Conservation (phyloP, 345 rosid species). For the Brassica carinata region DNA sequence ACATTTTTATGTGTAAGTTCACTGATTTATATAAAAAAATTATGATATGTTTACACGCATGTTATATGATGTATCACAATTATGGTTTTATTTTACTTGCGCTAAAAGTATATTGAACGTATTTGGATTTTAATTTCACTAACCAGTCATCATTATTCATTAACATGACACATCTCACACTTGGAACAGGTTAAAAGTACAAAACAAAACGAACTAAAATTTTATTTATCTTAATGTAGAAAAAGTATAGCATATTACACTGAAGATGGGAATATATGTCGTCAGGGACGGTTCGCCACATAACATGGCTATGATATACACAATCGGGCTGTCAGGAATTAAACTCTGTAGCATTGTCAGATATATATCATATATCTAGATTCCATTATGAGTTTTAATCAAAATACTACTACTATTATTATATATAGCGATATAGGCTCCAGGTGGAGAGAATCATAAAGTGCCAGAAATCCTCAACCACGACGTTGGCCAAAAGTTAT, state of each 20-base stretch:
- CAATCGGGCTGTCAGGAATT: slow-evolving; percentile 29
- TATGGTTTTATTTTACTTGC: not conserved
- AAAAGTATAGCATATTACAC: not conserved
- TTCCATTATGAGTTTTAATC: not conserved
- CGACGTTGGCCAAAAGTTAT: slow-evolving; percentile 39
- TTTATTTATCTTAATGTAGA: not conserved
- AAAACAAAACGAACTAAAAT: not conserved
- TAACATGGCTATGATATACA: slow-evolving; percentile 6
- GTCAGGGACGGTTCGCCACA: slow-evolving; percentile 3
- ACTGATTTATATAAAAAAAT: not conserved
- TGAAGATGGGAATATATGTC: slow-evolving; percentile 30
- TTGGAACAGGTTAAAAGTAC: slow-evolving; percentile 1
- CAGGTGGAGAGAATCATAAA: slow-evolving; percentile 38
- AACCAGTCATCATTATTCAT: not conserved
- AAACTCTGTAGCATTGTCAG: slow-evolving; percentile 11
- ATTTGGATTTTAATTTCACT: not conserved
- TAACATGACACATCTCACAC: slow-evolving; percentile 1
- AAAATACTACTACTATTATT: slow-evolving; percentile 5
- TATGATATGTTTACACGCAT: not conserved
- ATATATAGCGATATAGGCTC: slow-evolving; percentile 11
- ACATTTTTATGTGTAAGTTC: not conserved
- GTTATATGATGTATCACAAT: slow-evolving; percentile 4
- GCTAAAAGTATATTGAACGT: not conserved
- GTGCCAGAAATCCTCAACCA: slow-evolving; percentile 30
- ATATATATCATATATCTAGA: not conserved